Conservation (phyloP, 345 rosid species). For the Brassica napus region Da-Ae NC_063446.1:23996501-23997000, state of each 20-base stretch:
- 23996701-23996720: neutral
- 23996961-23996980: no score
- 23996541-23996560: conserved; percentile 19
- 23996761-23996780: neutral
- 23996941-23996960: no score
- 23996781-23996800: neutral
- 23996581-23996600: conserved; percentile 23
- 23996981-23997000: no score
- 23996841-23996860: neutral
- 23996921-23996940: no score
- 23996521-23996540: conserved; percentile 25
- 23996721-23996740: neutral
- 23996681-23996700: neutral
- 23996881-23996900: no score
- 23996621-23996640: neutral
- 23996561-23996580: conserved; percentile 29
- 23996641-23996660: neutral
- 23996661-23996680: neutral
- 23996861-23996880: no score
- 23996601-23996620: neutral
- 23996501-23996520: conserved; percentile 10
- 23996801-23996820: conserved; percentile 18
- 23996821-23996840: conserved; percentile 17
- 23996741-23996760: neutral
- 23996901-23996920: no score